A percentile compares a stretch with the other conserved stretches of the same genome.
Evolutionary conservation across 2,329 filamentous ascomycete genomes (phyloP).

Genomic region (Fusarium cyanostomum): DNA sequence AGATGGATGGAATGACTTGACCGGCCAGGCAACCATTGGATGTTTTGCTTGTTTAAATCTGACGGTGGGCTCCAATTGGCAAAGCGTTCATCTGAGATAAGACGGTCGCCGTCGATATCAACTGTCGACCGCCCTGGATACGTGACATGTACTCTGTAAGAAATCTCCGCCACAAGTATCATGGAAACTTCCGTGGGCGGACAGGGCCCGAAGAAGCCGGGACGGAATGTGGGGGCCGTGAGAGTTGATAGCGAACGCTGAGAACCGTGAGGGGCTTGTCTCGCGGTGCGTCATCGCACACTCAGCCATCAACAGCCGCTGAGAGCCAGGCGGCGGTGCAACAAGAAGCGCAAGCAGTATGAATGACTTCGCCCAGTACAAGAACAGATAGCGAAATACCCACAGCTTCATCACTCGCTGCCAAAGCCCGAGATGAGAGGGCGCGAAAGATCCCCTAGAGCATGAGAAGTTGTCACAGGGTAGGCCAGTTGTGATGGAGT

Average conservation of each 20-base stretch:
- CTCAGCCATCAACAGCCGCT: conserved; percentile 22
- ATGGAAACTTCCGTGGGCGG: conserved; percentile 13
- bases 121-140: background rate
- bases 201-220: conserved; percentile 22
- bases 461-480: background rate
- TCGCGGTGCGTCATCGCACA: conserved; percentile 12
- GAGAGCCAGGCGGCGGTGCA: conserved; percentile 25
- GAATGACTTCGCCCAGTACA: conserved; percentile 4
- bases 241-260: background rate
- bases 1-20: background rate
- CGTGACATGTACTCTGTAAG: background rate
- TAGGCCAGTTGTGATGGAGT: background rate
- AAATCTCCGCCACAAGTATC: background rate
- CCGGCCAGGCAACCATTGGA: background rate
- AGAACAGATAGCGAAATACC: conserved; percentile 3
- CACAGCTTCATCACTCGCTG: background rate
- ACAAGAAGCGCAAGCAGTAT: background rate
- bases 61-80: conserved; percentile 22
- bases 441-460: background rate
- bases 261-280: conserved; percentile 3
- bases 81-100: conserved; percentile 4
- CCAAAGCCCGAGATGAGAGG: background rate
- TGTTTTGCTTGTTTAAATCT: conserved; percentile 10
- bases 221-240: background rate
- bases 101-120: background rate